phyloP scores from a whole-genome alignment of 495 filamentous ascomycete species.

The Aspergillus sclerotioniger region DNA sequence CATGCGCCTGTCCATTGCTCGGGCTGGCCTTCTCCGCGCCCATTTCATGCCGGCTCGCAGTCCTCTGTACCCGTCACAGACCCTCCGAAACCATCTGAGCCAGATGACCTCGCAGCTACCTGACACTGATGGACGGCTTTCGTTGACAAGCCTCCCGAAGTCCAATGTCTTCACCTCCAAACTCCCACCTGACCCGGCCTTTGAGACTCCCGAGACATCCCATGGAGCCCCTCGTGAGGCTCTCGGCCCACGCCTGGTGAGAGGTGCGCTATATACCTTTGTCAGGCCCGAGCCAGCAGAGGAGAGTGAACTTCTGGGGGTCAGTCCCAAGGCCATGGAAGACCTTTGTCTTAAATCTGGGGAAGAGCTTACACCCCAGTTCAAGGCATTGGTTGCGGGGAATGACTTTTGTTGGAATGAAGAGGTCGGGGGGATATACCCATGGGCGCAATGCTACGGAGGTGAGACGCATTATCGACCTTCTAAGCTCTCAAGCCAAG shows the following conservation, averaged over 20 bases:
- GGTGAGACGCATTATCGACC: conserved; percentile 43
- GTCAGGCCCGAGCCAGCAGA: conserved; percentile 73
- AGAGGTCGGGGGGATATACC: conserved; percentile 72
- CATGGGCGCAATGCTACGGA: conserved; percentile 98
- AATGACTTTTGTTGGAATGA: conserved; percentile 66
- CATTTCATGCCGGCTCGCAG: conserved; percentile 29
- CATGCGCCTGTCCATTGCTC: neutral
- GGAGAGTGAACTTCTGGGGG: conserved; percentile 73
- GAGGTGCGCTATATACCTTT: conserved; percentile 83
- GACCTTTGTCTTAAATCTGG: conserved; percentile 70
- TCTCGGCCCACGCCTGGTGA: conserved; percentile 80
- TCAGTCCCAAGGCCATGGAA: conserved; percentile 71
- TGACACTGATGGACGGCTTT: conserved; percentile 25
- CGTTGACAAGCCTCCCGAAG: conserved; percentile 76
- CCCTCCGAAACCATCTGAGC: conserved; percentile 24
- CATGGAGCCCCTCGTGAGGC: conserved; percentile 73
- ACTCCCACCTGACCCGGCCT: conserved; percentile 73
- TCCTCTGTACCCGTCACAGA: conserved; percentile 15
- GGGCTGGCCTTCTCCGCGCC: neutral
- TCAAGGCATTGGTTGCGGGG: conserved; percentile 72
- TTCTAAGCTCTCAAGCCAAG: neutral
- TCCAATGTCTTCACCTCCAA: conserved; percentile 79
- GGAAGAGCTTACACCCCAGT: conserved; percentile 70
- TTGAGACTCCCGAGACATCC: conserved; percentile 75
- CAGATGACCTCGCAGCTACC: conserved; percentile 57